Base-by-base conservation (phyloP, 331 rosid genomes). In the Malus hybrid region DNA sequence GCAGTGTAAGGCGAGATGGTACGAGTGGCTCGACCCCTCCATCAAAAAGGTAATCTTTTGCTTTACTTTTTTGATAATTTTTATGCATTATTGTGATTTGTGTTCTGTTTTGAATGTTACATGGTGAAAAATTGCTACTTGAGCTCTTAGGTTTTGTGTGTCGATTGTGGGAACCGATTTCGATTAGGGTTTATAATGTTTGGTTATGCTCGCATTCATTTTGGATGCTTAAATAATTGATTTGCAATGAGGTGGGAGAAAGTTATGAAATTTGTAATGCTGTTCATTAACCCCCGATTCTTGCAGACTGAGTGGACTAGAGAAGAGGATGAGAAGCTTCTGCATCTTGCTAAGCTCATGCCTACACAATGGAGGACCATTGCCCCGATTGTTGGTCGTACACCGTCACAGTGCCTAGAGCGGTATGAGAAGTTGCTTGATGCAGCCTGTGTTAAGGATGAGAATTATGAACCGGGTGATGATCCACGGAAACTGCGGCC, bases 1-100 rank as follows among this genome's bases (percentile, higher is more conserved):
- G 76, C 98, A 93, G 85, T 93, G 98, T 39, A 93, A 93, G 74
- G 98, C 98, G 84, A 97, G 97, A 69, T 93, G 97, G 98, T 93
- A 93, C 10, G 97, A 93, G 80, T 91, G 98, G 97, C 96, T 93
- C 67, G 97, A 93, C 68, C 96, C 98, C 76, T 93, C 98, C 69
- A 93, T 93, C 46, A 93, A 93, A 79, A 93, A 91, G 96, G 97
- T 87, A 64, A 64, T 14, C 1, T 64, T 6, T 31, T 32, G 0
- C 18, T 31, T 31, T 64, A 7, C 3, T 29, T 70, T 27, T 18
- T 69, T 27, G 22, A 4, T 7, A 10, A 15, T 19, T 36, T 54
- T 10, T 32, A 10, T 6, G 48, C 2, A 8, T 24, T 14, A 42
- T 1, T 11, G 7, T 50, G 9, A 10, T 16, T 16, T 5, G 31